Base-by-base conservation (phyloP, 257 asterid species). In the Phtheirospermum japonicum region DNA sequence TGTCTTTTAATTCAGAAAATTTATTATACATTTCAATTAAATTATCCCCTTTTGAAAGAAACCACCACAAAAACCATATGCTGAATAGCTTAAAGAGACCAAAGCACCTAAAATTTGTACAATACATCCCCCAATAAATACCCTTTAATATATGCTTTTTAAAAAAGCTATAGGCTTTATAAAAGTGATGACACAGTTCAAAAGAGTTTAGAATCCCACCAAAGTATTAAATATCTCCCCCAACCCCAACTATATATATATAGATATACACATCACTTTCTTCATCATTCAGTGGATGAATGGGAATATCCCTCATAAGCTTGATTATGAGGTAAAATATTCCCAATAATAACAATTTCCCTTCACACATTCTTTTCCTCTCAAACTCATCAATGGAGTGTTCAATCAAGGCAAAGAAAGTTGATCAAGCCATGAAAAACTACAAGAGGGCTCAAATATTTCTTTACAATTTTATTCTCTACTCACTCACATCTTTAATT, bases 401-500 rank as follows among this genome's bases (percentile, higher is more conserved):
- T 71, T 64, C 86, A 53, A 61, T 49, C 59, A 72, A 70, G 57
- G 57, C 23, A 10, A 71, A 75, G 81, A 72, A 28, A 23, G 4
- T 36, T 9, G 11, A 68, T 16, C 51, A 73, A 76, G 74, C 85
- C 79, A 70, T 70, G 79, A 75, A 69, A 63, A 70, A 20, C 30
- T 57, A 72, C 76, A 80, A 66, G 61, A 85, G 68, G 71, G 76
- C 75, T 71, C 65, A 65, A 16, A 0, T 48, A 28, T 52, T 84
- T 68, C 42, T 76, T 3, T 84, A 68, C 71, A 76, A 74, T 45
- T 19, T 85, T 20, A 50, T 69, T 13, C 83, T 82, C 53, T 85
- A 82, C 80, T 70, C 85, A 4, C 85, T 85, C 23, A 68, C 93
- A 34, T 78, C 75, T 40, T 49, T 80, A 36, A 66, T 80, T 69